These are phyloP conservation scores for Myxozyma sirexii DNA, from an alignment of 805 yeast genomes.

Conservation along the genomic window DNA sequence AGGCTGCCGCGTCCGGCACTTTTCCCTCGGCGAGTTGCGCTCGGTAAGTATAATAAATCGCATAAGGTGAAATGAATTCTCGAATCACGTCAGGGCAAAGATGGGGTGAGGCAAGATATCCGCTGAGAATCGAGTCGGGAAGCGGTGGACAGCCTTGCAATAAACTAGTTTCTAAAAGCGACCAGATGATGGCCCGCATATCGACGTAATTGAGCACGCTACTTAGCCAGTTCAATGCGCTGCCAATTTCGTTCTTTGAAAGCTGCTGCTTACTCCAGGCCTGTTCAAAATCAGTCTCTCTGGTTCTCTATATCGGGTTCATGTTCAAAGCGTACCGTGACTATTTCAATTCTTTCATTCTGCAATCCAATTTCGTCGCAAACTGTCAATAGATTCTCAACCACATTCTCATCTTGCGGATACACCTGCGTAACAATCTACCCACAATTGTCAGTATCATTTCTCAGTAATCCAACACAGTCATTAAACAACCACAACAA, in stretches of 20 bases:
- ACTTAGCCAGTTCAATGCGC: slow-evolving; percentile 38
- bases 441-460: no score
- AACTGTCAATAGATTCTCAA: slow-evolving; percentile 14
- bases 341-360: slow-evolving; percentile 11
- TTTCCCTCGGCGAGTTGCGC: slow-evolving; percentile 3
- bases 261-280: slow-evolving; percentile 29
- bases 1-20: slow-evolving; percentile 30
- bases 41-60: slow-evolving; percentile 37
- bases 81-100: slow-evolving; percentile 31
- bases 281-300: neutral
- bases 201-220: slow-evolving; percentile 31
- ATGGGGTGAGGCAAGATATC: slow-evolving; percentile 23
- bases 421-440: slow-evolving; percentile 27
- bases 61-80: slow-evolving; percentile 42
- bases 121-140: slow-evolving; percentile 24
- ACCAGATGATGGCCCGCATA: slow-evolving; percentile 37
- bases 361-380: slow-evolving; percentile 28
- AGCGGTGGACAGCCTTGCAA: slow-evolving; percentile 19
- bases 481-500: no score
- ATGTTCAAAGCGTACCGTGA: slow-evolving; percentile 20
- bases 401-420: slow-evolving; percentile 16
- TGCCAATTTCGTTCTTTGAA: slow-evolving; percentile 16
- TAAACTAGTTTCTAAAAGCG: slow-evolving; percentile 36
- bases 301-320: no score
- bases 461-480: no score